Conservation (phyloP, 2,329 filamentous ascomycete species). For the Penicillium sp. region DNA sequence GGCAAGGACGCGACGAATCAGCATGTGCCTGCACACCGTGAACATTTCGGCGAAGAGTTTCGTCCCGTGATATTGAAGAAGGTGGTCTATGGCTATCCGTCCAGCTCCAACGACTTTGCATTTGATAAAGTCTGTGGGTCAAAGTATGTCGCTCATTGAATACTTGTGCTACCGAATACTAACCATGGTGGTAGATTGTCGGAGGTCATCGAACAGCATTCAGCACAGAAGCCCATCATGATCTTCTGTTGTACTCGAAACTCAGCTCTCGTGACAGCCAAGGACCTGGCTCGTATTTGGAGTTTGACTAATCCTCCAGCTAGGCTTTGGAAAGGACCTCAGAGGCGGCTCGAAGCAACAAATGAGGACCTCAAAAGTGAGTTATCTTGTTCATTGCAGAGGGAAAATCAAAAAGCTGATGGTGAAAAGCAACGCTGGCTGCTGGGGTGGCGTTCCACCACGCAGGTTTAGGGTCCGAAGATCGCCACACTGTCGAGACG, state of each 20-base stretch:
- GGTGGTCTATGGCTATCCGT: slow-evolving; percentile 72
- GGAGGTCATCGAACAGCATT: slow-evolving; percentile 66
- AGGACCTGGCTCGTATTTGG: slow-evolving; percentile 68
- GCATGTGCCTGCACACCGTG: slow-evolving; percentile 63
- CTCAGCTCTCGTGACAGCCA: slow-evolving; percentile 68
- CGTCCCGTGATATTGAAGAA: slow-evolving; percentile 76
- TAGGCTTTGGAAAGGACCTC: slow-evolving; percentile 65
- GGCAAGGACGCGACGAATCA: slow-evolving; percentile 64
- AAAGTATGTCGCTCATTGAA: slow-evolving; percentile 44
- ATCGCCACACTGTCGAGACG: slow-evolving; percentile 67
- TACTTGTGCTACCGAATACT: background rate
- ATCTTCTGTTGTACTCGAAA: slow-evolving; percentile 80
- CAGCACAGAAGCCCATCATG: slow-evolving; percentile 73
- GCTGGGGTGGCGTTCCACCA: slow-evolving; percentile 80
- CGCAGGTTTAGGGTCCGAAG: slow-evolving; percentile 67
- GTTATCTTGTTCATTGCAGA: background rate
- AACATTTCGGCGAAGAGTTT: slow-evolving; percentile 77
- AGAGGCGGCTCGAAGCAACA: slow-evolving; percentile 51
- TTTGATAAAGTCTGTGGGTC: slow-evolving; percentile 71
- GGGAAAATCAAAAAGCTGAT: slow-evolving; percentile 12
- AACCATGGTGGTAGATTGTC: slow-evolving; percentile 54
- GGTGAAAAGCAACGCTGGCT: slow-evolving; percentile 43
- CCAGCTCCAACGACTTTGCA: slow-evolving; percentile 67
- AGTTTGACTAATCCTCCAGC: slow-evolving; percentile 50
- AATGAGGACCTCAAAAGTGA: slow-evolving; percentile 63